Base-by-base conservation (phyloP, 2,329 filamentous ascomycete genomes). In the Emergomyces africanus region DNA sequence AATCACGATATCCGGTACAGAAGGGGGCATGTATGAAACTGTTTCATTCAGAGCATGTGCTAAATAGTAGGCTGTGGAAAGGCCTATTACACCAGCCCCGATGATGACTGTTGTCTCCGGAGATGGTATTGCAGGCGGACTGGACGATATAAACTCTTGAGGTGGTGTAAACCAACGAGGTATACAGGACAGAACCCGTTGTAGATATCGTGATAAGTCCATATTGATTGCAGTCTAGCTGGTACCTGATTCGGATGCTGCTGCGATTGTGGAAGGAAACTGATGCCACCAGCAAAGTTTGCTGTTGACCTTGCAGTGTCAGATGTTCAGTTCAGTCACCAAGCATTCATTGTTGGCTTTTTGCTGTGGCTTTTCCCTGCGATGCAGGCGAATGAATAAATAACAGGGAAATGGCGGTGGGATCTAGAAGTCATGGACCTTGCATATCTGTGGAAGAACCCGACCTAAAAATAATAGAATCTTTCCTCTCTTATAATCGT, bases 1-100 rank as follows among this genome's bases (percentile, higher is more conserved):
- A 30, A 57, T 28, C 37, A 57, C 37, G n/a, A 57, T 49, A 54
- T 20, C 30, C 35, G 50, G 50, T 12, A 18, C 30, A 23, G 28
- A 30, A 18, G 37, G 37, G 3, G 37, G 39, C 39, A 41, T 42
- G 37, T 35, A 42, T 35, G 54, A 44, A 28, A 15, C 10, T 23
- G 54, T 56, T 30, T 56, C 37, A 14, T 56, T 46, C 35, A 56
- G 15, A 12, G 54, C 54, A 15, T 12, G 35, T 44, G 54, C 39
- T 15, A 56, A 37, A 56, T 56, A 56, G 37, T 46, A 56, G n/a
- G 54, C 54, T 10, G 54, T 56, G 33, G 54, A 56, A 2, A 44
- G 23, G 54, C 54, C 54, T 35, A 56, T 44, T 37, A 56, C 20
- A 23, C 54, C 37, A 41, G 54, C 54, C 14, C 54, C 54, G 25